Percentiles rank a stretch among this genome's conserved stretches.
Conservation (phyloP, 257 asterid species). For the Solanum sejunctum region DNA sequence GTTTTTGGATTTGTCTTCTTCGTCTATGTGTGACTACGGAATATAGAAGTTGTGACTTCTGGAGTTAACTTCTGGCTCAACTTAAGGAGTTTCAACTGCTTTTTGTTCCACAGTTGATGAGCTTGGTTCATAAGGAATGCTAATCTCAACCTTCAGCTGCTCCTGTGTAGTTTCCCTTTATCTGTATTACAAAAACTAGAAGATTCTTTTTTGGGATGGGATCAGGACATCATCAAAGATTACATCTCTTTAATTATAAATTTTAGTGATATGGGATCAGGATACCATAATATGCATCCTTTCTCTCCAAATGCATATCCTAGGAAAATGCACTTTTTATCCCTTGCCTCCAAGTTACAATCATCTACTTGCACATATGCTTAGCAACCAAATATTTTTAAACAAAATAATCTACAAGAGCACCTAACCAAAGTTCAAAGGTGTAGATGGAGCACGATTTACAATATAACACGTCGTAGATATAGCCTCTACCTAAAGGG, state of each 20-base stretch:
- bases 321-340: neutral
- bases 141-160: neutral
- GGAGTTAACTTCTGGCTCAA: neutral
- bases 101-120: neutral
- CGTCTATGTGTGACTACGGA: neutral
- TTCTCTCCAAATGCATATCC: neutral
- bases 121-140: neutral
- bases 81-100: neutral
- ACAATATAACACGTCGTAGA: neutral
- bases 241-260: neutral
- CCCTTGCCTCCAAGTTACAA: neutral
- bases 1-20: neutral
- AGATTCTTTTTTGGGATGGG: neutral
- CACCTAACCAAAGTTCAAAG: neutral
- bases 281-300: neutral
- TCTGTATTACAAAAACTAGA: neutral
- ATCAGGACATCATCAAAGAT: neutral
- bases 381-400: neutral
- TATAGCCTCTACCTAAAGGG: neutral
- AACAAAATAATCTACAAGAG: neutral
- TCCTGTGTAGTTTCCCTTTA: neutral
- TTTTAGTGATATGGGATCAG: neutral
- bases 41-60: neutral
- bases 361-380: neutral
- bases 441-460: neutral